Percentiles rank a stretch among this genome's conserved stretches.
phyloP scores from a whole-genome alignment of 768 basidiomycete species.

The Amylocystis lapponica region DNA sequence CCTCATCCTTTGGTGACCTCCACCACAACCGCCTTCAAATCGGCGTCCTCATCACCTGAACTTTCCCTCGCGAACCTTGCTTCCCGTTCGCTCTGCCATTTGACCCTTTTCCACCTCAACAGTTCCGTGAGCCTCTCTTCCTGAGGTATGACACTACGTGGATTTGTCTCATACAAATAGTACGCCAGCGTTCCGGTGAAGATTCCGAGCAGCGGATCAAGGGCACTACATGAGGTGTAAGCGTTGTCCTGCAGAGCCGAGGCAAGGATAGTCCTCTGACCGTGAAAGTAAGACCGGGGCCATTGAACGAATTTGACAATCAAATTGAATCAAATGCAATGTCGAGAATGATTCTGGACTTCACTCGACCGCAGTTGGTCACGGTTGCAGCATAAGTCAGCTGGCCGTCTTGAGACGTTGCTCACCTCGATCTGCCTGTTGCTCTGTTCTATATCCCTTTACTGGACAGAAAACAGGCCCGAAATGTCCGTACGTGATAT shows the following conservation, averaged over 20 bases:
- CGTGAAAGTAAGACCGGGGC: slow-evolving; percentile 49
- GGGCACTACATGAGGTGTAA: slow-evolving; percentile 33
- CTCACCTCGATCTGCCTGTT: too few species aligned
- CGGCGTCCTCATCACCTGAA: slow-evolving; percentile 11
- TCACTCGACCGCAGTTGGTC: too few species aligned
- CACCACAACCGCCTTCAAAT: slow-evolving; percentile 16
- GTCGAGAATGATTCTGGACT: too few species aligned
- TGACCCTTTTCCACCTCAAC: slow-evolving; percentile 62
- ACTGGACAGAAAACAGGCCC: too few species aligned
- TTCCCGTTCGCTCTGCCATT: slow-evolving; percentile 25
- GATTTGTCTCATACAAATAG: slow-evolving; percentile 76
- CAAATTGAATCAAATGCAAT: too few species aligned
- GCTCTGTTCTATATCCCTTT: too few species aligned
- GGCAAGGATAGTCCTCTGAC: slow-evolving; percentile 29
- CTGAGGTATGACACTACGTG: slow-evolving; percentile 56
- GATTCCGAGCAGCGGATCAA: slow-evolving; percentile 71
- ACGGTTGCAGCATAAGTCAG: too few species aligned
- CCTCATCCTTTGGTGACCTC: slow-evolving; percentile 9
- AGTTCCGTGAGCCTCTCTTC: slow-evolving; percentile 52
- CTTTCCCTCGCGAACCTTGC: slow-evolving; percentile 9
- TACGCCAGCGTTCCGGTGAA: slow-evolving; percentile 77
- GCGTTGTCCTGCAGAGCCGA: slow-evolving; percentile 2
- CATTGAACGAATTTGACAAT: too few species aligned
- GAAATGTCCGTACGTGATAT: too few species aligned
- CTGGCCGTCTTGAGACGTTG: too few species aligned